phyloP scores from a whole-genome alignment of 2,329 filamentous ascomycete genomes.

The Aspergillus flavus region DNA sequence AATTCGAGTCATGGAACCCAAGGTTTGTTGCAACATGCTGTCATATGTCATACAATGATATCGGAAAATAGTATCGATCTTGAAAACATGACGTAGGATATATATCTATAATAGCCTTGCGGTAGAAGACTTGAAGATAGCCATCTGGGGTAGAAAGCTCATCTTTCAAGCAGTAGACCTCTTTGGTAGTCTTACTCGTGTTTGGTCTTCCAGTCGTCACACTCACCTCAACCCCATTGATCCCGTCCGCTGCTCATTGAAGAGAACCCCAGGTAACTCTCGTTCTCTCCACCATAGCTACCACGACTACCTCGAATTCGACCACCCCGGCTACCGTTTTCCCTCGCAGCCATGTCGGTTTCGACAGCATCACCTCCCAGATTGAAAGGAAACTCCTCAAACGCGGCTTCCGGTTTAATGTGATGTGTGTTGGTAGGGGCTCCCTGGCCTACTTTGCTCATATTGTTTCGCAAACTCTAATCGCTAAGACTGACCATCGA shows the following conservation, averaged over 20 bases:
- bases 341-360: constrained; percentile 98
- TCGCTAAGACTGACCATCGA: too few species aligned
- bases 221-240: constrained; percentile 23
- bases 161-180: constrained; percentile 15
- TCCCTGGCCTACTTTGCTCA: not conserved
- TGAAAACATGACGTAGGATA: too few species aligned
- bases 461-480: too few species aligned
- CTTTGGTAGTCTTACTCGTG: constrained; percentile 10
- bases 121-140: too few species aligned
- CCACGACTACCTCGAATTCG: constrained; percentile 61
- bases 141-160: constrained; percentile 14
- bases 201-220: constrained; percentile 21
- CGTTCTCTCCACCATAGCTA: constrained; percentile 61
- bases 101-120: too few species aligned
- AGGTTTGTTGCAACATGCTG: too few species aligned
- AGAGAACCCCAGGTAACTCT: constrained; percentile 9
- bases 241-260: not conserved
- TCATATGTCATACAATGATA: too few species aligned
- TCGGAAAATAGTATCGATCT: too few species aligned
- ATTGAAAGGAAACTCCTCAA: constrained; percentile 99
- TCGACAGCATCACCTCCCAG: constrained; percentile 99
- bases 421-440: constrained; percentile 95
- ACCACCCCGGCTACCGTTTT: constrained; percentile 60
- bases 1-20: too few species aligned
- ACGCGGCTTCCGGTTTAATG: constrained; percentile 99